These are phyloP conservation scores for Pneumocystis murina DNA, from an alignment of 1,139 yeast species.

Conservation along the genomic window DNA sequence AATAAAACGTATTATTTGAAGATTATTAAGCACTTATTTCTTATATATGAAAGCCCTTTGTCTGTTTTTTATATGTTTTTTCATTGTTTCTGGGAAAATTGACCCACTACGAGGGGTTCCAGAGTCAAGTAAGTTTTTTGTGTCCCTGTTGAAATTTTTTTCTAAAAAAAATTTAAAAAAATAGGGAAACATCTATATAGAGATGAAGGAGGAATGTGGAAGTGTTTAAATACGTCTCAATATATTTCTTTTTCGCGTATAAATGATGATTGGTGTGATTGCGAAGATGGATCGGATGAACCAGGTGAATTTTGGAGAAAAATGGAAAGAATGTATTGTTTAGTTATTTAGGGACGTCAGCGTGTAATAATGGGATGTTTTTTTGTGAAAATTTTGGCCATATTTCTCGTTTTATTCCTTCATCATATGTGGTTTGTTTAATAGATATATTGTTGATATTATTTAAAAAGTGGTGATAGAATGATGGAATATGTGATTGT, in stretches of 20 bases:
- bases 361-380: conserved; percentile 32
- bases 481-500: conserved; percentile 94
- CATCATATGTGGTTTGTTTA: conserved; percentile 27
- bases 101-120: neutral
- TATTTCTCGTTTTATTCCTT: conserved; percentile 21
- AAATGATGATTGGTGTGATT: conserved; percentile 72
- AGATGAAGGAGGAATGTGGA: neutral
- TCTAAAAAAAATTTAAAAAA: neutral
- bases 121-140: neutral
- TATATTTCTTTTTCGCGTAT: conserved; percentile 7
- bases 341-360: conserved; percentile 2
- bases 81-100: neutral
- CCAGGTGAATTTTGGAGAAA: conserved; percentile 87
- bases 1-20: neutral
- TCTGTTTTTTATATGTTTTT: neutral
- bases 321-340: conserved; percentile 15
- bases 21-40: neutral
- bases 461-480: conserved; percentile 15
- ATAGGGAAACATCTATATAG: conserved; percentile 1
- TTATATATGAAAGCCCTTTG: neutral
- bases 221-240: conserved; percentile 9
- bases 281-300: conserved; percentile 97
- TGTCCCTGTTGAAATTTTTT: neutral
- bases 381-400: conserved; percentile 72
- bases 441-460: too few species aligned